Evolutionary conservation across 805 yeast species (phyloP), one percentile per base, ranked within the genome.

Genomic region (Komagataella mondaviorum): DNA sequence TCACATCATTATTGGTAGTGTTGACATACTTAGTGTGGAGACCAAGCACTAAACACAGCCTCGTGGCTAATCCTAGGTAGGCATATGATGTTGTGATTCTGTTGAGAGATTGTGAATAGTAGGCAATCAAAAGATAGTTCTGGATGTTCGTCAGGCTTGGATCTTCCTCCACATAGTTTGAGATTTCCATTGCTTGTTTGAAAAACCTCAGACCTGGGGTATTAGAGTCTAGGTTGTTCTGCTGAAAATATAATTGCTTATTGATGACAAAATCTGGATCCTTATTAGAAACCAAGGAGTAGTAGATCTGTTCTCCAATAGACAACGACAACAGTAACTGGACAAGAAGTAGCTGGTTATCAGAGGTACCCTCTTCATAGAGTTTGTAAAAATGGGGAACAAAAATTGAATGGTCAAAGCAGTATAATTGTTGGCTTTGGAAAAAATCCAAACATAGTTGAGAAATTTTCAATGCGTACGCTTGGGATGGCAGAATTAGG

Each of bases 81-180:
- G 60, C 50, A 53, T 61, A 67, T 17, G 68, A 63, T 1, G 66
- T 57, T 10, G 69, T 65, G 3, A 67, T 67, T 50, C 71, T 59
- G 52, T 69, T 69, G 45, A 69, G 55, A 8, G 69, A 64, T 51
- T 67, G 72, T 44, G 62, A 62, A 50, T 60, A 69, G 51, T 63
- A 65, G 4, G 66, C 71, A 24, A 68, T 56, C 45, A 68, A 53
- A 20, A 67, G 53, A 44, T 65, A 61, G 0, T 68, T 63, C 55
- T 69, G 71, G 43, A 69, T 61, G 48, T 56, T 52, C 10, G 60
- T 56, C n/a, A 62, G 50, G 16, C 58, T 57, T 17, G 71, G 71
- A 50, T 61, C 61, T 54, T 69, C 72, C 47, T 59, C 57, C 48
- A 56, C 55, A 48, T 49, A 51, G 18, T 60, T 55, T 47, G 61